Evolutionary conservation across 345 rosid genomes (phyloP), one percentile per base, ranked within the genome.

Genomic region (Laguncularia racemosa): DNA sequence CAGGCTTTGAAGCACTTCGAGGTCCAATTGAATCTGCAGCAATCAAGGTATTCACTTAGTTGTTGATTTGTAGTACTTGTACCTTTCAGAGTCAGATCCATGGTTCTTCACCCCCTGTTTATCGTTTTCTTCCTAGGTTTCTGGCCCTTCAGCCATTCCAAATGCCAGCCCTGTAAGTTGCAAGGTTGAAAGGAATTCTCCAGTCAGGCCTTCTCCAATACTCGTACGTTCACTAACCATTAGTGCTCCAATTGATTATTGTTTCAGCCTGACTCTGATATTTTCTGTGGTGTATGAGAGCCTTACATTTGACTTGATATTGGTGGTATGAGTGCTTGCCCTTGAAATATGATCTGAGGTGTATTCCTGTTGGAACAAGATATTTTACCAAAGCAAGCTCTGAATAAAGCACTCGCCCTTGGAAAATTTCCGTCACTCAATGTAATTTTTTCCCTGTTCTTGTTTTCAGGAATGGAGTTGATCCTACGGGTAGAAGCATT

Each of bases 171-270:
- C 89, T 54, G 89, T 73, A 61, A 82, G 66, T 55, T 77, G 79
- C 69, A 91, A 91, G 78, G 82, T 79, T 64, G 96, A 88, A 77
- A 77, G 89, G 67, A 84, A 81, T 75, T 91, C 96, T 63, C 97
- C 95, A 50, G 89, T 66, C 65, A 73, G 86, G 73, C 84, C 81
- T 56, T 71, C 95, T 65, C 79, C 89, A 15, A 62, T 80, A 44
- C 68, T 73, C 66, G 95, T 87, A 78, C 20, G 75, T 58, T 28
- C 23, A 38, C 60, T 44, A 20, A 19, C 13, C 53, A 55, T 44
- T 49, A 53, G 52, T 5, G 26, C 56, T 11, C 9, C 26, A 7
- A 52, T 46, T 2, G 40, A 1, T 14, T 17, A 5, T 2, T 51
- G 12, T 51, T 28, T 38, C 50, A 38, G 33, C 56, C 21, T 21